phyloP scores from a whole-genome alignment of 2,329 filamentous ascomycete genomes.

The Alternaria rosae region DNA sequence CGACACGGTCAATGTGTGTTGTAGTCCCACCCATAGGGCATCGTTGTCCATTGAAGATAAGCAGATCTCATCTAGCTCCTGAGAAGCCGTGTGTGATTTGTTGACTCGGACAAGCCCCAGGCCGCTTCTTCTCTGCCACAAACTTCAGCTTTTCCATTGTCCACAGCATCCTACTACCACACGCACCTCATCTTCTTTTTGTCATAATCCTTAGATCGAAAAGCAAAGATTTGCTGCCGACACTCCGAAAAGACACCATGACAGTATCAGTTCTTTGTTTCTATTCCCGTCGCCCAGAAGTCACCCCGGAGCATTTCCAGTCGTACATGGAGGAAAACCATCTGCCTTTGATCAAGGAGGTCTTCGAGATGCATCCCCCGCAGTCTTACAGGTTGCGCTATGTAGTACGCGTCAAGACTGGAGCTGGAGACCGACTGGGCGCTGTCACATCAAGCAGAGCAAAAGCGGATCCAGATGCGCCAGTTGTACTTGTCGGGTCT shows the following conservation, averaged over 20 bases:
- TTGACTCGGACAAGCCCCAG: neutral
- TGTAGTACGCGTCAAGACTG: conserved; percentile 22
- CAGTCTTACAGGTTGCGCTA: conserved; percentile 18
- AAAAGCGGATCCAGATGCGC: conserved; percentile 16
- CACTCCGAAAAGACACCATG: conserved; percentile 13
- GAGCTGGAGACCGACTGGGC: conserved; percentile 27
- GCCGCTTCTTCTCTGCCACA: neutral
- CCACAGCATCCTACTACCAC: neutral
- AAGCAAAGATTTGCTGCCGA: neutral
- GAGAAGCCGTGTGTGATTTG: conserved; percentile 8
- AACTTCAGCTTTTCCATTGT: neutral
- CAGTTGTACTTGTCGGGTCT: conserved; percentile 31
- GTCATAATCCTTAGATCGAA: neutral
- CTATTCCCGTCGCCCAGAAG: conserved; percentile 27
- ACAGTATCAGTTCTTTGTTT: conserved; percentile 19
- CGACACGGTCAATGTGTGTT: conserved; percentile 6
- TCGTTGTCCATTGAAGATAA: conserved; percentile 5
- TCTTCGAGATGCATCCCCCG: conserved; percentile 20
- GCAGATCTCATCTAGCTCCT: conserved; percentile 7
- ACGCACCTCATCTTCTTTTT: neutral
- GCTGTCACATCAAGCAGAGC: conserved; percentile 20
- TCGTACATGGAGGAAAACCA: conserved; percentile 25
- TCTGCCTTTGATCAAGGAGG: conserved; percentile 26
- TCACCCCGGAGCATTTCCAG: conserved; percentile 26
- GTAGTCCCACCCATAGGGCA: conserved; percentile 3